Conservation (phyloP, 73 alveolate genomes). For the Tetrahymena thermophila region DNA sequence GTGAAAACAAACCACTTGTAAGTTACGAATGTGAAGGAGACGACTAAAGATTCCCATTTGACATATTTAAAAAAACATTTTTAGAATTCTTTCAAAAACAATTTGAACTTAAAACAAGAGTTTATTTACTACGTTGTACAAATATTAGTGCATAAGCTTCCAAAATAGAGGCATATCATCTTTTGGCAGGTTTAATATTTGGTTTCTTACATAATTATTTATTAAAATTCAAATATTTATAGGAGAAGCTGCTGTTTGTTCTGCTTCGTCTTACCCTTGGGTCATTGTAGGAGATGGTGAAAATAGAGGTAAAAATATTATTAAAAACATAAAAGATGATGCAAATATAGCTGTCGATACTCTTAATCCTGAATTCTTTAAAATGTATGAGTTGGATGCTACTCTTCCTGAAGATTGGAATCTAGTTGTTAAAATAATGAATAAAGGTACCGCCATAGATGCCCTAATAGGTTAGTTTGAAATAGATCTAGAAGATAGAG, state of each 20-base stretch:
- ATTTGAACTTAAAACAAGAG: constrained; percentile 58
- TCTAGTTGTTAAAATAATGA: constrained; percentile 52
- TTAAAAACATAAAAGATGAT: constrained; percentile 60
- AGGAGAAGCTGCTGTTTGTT: constrained; percentile 58
- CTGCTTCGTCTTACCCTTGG: constrained; percentile 85
- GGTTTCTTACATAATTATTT: neutral
- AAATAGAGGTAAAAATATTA: constrained; percentile 44
- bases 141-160: constrained; percentile 73
- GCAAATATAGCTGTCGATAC: constrained; percentile 52
- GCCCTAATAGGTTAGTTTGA: constrained; percentile 86
- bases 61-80: constrained; percentile 17
- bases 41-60: constrained; percentile 1
- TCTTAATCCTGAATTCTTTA: constrained; percentile 76
- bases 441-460: constrained; percentile 58
- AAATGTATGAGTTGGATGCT: constrained; percentile 79
- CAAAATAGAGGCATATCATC: constrained; percentile 52
- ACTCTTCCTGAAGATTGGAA: constrained; percentile 86
- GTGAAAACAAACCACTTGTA: constrained; percentile 27
- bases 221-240: neutral
- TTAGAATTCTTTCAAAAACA: constrained; percentile 8
- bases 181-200: constrained; percentile 56
- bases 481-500: constrained; percentile 93
- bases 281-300: constrained; percentile 77
- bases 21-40: constrained; percentile 25
- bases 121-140: constrained; percentile 60